phyloP scores from a whole-genome alignment of 2,329 filamentous ascomycete species.

The Orbilia ellipsospora region DNA sequence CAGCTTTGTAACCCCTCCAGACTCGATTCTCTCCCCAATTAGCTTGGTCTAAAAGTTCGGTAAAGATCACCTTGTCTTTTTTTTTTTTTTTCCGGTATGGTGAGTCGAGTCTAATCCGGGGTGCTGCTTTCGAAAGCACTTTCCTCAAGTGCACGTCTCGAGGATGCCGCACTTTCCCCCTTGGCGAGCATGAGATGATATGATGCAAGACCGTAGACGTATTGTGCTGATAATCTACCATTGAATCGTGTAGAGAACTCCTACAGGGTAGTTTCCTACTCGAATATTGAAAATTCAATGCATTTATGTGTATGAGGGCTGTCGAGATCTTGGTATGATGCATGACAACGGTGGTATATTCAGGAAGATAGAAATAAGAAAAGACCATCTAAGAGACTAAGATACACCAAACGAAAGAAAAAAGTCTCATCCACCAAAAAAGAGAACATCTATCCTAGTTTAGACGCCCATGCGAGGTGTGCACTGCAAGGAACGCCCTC shows the following conservation, averaged over 20 bases:
- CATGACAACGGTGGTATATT: no score
- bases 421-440: background rate
- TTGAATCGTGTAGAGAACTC: no score
- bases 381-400: no score
- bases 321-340: no score
- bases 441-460: background rate
- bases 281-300: no score
- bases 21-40: constrained; percentile 21
- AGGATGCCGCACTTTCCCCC: constrained; percentile 19
- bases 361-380: no score
- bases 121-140: background rate
- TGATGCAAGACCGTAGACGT: constrained; percentile 38
- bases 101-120: no score
- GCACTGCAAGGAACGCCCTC: constrained; percentile 15
- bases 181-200: constrained; percentile 36
- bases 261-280: no score
- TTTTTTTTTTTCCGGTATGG: background rate
- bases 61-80: background rate
- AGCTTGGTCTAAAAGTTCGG: background rate
- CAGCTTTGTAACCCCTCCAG: constrained; percentile 43
- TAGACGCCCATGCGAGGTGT: background rate
- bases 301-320: no score
- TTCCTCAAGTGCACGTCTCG: constrained; percentile 1
- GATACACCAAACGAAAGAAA: no score
- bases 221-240: constrained; percentile 6